phyloP scores from a whole-genome alignment of 495 filamentous ascomycete species.

The Trichoderma orchidacearum region DNA sequence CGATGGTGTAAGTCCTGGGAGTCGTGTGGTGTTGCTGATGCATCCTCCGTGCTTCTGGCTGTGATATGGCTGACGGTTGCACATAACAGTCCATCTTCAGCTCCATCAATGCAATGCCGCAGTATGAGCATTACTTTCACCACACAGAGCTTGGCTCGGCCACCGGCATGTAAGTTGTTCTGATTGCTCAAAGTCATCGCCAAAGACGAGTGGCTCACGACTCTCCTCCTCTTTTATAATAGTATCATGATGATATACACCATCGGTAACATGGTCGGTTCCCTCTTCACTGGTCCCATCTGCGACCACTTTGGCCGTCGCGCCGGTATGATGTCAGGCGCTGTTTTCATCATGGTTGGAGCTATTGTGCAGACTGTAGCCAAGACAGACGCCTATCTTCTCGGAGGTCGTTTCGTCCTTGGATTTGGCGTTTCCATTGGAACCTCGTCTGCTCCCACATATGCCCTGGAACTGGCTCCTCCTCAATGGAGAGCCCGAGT shows the following conservation, averaged over 20 bases:
- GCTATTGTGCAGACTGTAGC: conserved; percentile 40
- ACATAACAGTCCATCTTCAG: conserved; percentile 5
- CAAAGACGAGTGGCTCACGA: neutral
- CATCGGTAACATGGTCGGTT: conserved; percentile 32
- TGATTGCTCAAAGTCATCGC: neutral
- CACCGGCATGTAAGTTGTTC: conserved; percentile 8
- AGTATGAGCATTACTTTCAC: conserved; percentile 25
- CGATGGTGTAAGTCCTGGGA: conserved; percentile 4
- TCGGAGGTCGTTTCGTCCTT: conserved; percentile 42
- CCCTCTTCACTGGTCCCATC: conserved; percentile 25
- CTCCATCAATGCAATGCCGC: conserved; percentile 25
- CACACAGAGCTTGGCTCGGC: conserved; percentile 19
- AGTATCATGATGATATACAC: conserved; percentile 22
- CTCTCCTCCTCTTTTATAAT: neutral
- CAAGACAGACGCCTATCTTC: conserved; percentile 34
- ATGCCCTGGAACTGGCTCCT: conserved; percentile 30
- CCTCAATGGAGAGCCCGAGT: conserved; percentile 43
- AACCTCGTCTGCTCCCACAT: conserved; percentile 15
- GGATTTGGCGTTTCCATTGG: conserved; percentile 34
- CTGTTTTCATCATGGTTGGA: conserved; percentile 49
- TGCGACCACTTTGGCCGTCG: conserved; percentile 39
- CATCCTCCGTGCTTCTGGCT: too few species aligned
- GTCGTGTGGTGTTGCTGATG: too few species aligned
- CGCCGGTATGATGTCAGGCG: conserved; percentile 45
- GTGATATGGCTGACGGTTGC: neutral